A percentile compares a stretch with the other conserved stretches of the same genome.
Evolutionary conservation across 2,329 filamentous ascomycete genomes (phyloP).

Genomic region (Lithohypha guttulata): DNA sequence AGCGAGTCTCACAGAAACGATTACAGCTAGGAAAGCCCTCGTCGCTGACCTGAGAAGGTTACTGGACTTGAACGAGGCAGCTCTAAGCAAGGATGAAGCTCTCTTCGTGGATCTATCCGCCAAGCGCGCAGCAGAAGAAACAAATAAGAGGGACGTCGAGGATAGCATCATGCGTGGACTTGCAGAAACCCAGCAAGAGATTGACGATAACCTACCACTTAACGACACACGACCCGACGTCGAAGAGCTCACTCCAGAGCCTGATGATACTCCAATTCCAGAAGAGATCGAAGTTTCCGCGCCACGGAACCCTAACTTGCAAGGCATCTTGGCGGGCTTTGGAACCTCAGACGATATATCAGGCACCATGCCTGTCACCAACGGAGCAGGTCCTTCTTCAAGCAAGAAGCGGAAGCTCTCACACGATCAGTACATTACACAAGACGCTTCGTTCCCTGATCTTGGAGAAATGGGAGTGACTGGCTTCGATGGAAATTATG

Average conservation of each 20-base stretch:
- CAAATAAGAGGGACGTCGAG: slow-evolving; percentile 80
- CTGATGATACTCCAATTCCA: slow-evolving; percentile 7
- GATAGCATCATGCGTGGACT: slow-evolving; percentile 80
- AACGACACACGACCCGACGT: slow-evolving; percentile 17
- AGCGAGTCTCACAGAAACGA: slow-evolving; percentile 75
- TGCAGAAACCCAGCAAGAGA: slow-evolving; percentile 27
- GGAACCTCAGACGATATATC: slow-evolving; percentile 10
- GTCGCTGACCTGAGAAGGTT: slow-evolving; percentile 74
- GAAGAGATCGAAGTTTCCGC: background rate
- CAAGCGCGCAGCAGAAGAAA: slow-evolving; percentile 63
- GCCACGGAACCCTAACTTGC: slow-evolving; percentile 16
- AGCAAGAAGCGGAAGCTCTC: slow-evolving; percentile 39
- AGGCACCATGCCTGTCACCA: slow-evolving; percentile 8
- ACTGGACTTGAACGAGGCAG: slow-evolving; percentile 59
- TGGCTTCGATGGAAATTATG: slow-evolving; percentile 11
- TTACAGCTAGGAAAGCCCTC: slow-evolving; percentile 70
- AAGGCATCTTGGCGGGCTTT: slow-evolving; percentile 17
- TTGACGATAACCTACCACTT: slow-evolving; percentile 32
- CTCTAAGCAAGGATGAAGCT: slow-evolving; percentile 58
- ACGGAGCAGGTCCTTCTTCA: slow-evolving; percentile 23
- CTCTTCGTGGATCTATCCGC: slow-evolving; percentile 52
- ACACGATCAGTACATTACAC: slow-evolving; percentile 26
- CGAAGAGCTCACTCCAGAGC: slow-evolving; percentile 21
- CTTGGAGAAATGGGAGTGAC: slow-evolving; percentile 21
- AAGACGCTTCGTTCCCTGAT: slow-evolving; percentile 33